Evolutionary conservation across 768 basidiomycete genomes (phyloP).

Genomic region (Pisolithus microcarpus): DNA sequence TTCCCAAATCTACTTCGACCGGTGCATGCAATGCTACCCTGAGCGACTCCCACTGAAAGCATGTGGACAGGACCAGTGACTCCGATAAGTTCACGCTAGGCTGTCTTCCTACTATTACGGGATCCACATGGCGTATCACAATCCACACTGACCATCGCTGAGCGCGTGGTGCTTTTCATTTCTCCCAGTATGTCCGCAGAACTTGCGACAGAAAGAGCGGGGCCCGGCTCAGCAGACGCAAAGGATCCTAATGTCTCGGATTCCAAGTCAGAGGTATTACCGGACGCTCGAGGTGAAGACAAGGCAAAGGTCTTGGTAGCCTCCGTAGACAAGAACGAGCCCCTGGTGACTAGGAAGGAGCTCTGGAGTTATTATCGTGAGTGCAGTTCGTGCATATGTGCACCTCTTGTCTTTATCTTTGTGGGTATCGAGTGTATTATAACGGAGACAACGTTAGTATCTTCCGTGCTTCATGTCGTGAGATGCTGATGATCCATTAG

Average conservation of each 20-base stretch:
- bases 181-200: neutral
- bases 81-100: too few species aligned
- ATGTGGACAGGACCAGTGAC: too few species aligned
- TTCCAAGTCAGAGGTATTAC: neutral
- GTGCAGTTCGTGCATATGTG: slow-evolving; percentile 17
- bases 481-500: slow-evolving; percentile 24
- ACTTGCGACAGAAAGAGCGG: neutral
- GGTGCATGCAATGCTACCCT: too few species aligned
- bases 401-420: neutral
- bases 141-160: neutral
- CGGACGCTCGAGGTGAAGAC: neutral
- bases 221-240: neutral
- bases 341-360: slow-evolving; percentile 63
- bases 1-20: too few species aligned
- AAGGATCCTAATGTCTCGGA: neutral
- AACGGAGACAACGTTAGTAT: slow-evolving; percentile 69
- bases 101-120: too few species aligned
- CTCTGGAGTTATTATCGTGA: slow-evolving; percentile 76
- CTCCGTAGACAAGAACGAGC: slow-evolving; percentile 45
- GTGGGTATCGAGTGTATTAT: slow-evolving; percentile 52
- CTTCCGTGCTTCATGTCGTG: neutral
- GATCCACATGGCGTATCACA: too few species aligned
- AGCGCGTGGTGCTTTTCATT: neutral
- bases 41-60: too few species aligned
- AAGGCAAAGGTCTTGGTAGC: slow-evolving; percentile 31